phyloP scores from a whole-genome alignment of 1,284 basidiomycete genomes.

The Erythrobasidium hasegawianum region DNA sequence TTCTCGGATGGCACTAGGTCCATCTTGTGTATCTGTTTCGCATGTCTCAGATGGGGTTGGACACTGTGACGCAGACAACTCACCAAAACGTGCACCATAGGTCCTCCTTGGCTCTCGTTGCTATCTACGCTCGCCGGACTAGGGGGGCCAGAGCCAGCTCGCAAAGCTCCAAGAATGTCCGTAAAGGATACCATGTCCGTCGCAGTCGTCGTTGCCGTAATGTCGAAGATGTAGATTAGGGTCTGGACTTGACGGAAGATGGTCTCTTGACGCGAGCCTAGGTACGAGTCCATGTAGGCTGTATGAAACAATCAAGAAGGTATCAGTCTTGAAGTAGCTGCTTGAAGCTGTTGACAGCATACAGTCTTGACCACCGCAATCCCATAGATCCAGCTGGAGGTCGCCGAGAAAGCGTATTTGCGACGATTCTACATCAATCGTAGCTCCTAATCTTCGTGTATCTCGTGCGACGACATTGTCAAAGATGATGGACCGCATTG shows the following conservation, averaged over 20 bases:
- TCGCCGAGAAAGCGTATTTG: constrained; percentile 95
- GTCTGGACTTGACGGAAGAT: constrained; percentile 95
- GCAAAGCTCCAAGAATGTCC: constrained; percentile 74
- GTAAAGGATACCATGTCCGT: constrained; percentile 77
- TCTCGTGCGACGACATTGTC: constrained; percentile 91
- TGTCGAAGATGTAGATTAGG: constrained; percentile 97
- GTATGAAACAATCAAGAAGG: neutral
- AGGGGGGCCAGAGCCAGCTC: constrained; percentile 40
- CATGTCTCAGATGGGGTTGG: neutral
- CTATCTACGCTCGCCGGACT: constrained; percentile 9
- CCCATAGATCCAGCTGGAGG: constrained; percentile 87
- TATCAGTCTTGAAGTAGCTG: neutral
- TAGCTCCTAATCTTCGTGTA: constrained; percentile 86
- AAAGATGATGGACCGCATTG: constrained; percentile 98
- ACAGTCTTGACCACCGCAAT: constrained; percentile 90
- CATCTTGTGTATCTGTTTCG: constrained; percentile 87
- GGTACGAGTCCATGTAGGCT: constrained; percentile 94
- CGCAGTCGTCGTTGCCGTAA: constrained; percentile 50
- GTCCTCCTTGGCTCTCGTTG: constrained; percentile 24
- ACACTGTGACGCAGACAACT: neutral
- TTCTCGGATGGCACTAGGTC: constrained; percentile 62
- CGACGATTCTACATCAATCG: constrained; percentile 96
- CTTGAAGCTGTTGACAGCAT: neutral
- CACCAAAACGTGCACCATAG: constrained; percentile 61
- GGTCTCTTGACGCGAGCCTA: constrained; percentile 79